phyloP scores from a whole-genome alignment of 768 basidiomycete species.

The Fomitopsis pulvina region DNA sequence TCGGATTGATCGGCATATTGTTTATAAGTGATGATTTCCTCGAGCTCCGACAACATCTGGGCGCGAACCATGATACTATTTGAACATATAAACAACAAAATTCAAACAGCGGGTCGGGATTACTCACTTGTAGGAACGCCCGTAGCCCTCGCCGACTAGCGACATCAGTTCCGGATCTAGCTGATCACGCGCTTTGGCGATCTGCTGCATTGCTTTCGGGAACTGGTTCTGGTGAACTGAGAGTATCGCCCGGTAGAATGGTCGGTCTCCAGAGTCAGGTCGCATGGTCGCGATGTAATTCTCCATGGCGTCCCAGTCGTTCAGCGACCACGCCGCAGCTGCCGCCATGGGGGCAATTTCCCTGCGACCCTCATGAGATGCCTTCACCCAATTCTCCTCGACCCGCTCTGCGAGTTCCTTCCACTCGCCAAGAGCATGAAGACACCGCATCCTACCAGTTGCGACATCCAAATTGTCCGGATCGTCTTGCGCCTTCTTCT shows the following conservation, averaged over 20 bases:
- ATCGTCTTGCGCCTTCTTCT: constrained; percentile 70
- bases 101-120: not conserved
- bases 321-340: constrained; percentile 93
- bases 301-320: constrained; percentile 98
- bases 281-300: constrained; percentile 94
- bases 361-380: constrained; percentile 74
- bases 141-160: constrained; percentile 92
- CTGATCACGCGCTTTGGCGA: constrained; percentile 87
- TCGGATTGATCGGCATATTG: constrained; percentile 91
- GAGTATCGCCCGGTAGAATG: constrained; percentile 94
- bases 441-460: constrained; percentile 89
- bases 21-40: constrained; percentile 96
- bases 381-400: constrained; percentile 80
- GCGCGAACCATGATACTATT: constrained; percentile 90
- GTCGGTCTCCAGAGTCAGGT: constrained; percentile 84
- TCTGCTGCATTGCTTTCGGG: constrained; percentile 81
- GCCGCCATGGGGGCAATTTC: constrained; percentile 97
- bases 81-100: constrained; percentile 5
- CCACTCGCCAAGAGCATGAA: constrained; percentile 98
- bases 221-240: constrained; percentile 97
- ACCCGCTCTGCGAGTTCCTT: constrained; percentile 83
- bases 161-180: constrained; percentile 88
- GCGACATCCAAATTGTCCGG: constrained; percentile 71
- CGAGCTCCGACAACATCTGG: constrained; percentile 96
- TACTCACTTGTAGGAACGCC: constrained; percentile 90